Percentiles rank a stretch among this genome's conserved stretches.
These are phyloP conservation scores for Litsea cubeba DNA, from an alignment of 164 flowering plant genomes.

Conservation along the genomic window DNA sequence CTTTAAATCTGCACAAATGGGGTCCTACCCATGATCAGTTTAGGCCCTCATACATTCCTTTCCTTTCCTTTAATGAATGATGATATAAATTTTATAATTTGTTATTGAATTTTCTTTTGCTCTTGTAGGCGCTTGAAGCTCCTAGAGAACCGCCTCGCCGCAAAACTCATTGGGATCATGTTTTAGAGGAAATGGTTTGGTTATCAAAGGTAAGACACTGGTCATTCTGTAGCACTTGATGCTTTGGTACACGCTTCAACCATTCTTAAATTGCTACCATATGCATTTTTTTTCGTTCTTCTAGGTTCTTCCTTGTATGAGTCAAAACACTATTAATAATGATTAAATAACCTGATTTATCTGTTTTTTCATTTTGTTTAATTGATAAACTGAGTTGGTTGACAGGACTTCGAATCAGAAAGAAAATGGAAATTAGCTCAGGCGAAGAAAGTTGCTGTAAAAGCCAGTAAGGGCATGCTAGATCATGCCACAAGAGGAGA, in stretches of 20 bases:
- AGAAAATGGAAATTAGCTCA: conserved; percentile 92
- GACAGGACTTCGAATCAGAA: conserved; percentile 96
- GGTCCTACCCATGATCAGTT: no score
- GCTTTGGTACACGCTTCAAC: neutral
- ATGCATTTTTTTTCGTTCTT: neutral
- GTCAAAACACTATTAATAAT: neutral
- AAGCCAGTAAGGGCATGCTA: conserved; percentile 86
- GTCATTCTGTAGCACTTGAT: conserved; percentile 5
- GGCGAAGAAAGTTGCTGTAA: conserved; percentile 91
- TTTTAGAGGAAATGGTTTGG: conserved; percentile 98
- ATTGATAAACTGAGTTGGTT: conserved; percentile 13
- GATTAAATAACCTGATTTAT: neutral
- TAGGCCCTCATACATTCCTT: no score
- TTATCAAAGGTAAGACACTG: conserved; percentile 70
- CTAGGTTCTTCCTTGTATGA: neutral
- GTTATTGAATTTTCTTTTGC: neutral
- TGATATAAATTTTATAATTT: no score
- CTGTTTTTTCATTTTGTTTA: neutral
- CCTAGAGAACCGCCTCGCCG: conserved; percentile 89
- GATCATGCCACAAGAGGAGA: conserved; percentile 97
- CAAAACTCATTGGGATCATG: conserved; percentile 99
- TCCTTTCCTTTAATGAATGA: no score
- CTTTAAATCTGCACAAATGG: no score
- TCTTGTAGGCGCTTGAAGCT: conserved; percentile 78
- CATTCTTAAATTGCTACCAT: neutral